Conservation (phyloP, 2,329 filamentous ascomycete species). For the Monilinia vaccinii-corymbosi region DNA sequence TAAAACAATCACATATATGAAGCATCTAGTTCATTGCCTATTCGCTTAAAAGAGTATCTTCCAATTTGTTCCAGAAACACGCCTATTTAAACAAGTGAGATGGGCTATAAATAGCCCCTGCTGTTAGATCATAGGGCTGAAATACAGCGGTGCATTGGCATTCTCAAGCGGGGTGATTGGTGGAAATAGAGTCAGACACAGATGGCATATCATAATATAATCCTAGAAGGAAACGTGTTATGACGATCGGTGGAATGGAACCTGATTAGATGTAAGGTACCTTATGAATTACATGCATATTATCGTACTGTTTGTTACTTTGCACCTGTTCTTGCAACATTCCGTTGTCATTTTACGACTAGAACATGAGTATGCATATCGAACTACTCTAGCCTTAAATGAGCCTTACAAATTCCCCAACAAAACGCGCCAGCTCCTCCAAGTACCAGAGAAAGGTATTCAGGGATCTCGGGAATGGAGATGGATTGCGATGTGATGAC, state of each 20-base stretch:
- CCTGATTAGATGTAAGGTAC: constrained; percentile 5
- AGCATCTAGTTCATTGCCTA: not conserved
- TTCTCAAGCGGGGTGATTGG: not conserved
- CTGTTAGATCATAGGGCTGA: constrained; percentile 7
- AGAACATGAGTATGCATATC: not conserved
- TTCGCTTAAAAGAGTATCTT: not conserved
- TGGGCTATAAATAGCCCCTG: constrained; percentile 11
- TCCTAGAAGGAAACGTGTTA: constrained; percentile 9
- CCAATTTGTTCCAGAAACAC: not conserved
- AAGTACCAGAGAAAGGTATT: not conserved
- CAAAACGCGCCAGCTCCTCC: not conserved
- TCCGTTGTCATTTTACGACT: not conserved
- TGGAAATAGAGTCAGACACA: not conserved
- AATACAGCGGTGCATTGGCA: not conserved
- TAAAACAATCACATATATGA: not conserved
- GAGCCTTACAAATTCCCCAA: not conserved
- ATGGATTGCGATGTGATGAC: not conserved
- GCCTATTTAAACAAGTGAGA: not conserved
- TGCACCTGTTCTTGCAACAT: not conserved
- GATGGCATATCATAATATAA: not conserved
- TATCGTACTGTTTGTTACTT: not conserved
- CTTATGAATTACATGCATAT: not conserved
- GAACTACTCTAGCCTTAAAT: not conserved
- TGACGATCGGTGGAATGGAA: not conserved
- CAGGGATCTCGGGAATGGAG: not conserved